Evolutionary conservation across 495 filamentous ascomycete genomes (phyloP).

Genomic region (Choiromyces venosus): DNA sequence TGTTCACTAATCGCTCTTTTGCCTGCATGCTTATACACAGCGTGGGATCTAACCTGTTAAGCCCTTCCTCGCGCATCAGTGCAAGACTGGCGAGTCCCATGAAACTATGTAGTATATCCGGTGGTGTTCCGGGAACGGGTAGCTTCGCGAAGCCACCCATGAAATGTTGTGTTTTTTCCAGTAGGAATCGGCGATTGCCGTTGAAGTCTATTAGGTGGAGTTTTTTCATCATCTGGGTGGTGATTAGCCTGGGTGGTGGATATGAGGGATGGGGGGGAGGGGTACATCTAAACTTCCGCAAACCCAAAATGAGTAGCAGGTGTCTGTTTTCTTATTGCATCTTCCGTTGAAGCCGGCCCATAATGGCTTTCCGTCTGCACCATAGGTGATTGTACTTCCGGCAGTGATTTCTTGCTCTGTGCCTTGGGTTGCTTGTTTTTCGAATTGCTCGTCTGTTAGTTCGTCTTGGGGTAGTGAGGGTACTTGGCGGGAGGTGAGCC

Average conservation of each 20-base stretch:
- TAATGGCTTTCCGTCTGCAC: conserved; percentile 19
- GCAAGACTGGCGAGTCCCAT: conserved; percentile 76
- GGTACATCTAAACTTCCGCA: conserved; percentile 61
- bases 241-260: conserved; percentile 17
- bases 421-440: conserved; percentile 24
- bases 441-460: conserved; percentile 45
- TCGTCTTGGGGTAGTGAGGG: conserved; percentile 51
- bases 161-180: conserved; percentile 82
- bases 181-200: conserved; percentile 66
- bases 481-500: conserved; percentile 69
- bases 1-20: conserved; percentile 45
- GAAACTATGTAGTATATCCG: conserved; percentile 84
- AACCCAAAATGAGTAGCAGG: conserved; percentile 93
- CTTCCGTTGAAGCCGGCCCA: conserved; percentile 74
- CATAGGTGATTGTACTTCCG: conserved; percentile 16
- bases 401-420: conserved; percentile 22
- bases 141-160: conserved; percentile 87
- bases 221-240: conserved; percentile 59
- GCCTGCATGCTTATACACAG: conserved; percentile 59
- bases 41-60: conserved; percentile 61
- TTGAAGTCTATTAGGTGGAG: conserved; percentile 55
- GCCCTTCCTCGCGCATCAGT: conserved; percentile 57
- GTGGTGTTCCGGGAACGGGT: conserved; percentile 59
- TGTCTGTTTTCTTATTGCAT: conserved; percentile 81
- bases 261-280: conserved; percentile 5